Evolutionary conservation across 176 grass and related monocot genomes (phyloP), one percentile per base, ranked within the genome.

Genomic region (Cenchrus purpureus): DNA sequence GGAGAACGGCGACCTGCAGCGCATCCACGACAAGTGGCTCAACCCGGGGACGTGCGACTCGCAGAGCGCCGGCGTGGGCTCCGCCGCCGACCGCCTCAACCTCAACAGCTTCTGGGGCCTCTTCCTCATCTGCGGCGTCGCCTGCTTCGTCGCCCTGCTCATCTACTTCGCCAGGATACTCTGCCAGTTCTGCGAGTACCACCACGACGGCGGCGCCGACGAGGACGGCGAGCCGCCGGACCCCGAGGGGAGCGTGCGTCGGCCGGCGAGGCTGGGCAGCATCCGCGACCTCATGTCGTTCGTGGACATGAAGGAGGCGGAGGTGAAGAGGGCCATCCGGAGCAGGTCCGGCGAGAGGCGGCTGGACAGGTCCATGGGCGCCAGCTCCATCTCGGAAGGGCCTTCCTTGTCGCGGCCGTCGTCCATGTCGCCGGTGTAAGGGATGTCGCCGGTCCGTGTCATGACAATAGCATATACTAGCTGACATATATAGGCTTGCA

Each of bases 1-100:
- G 17, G 93, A 98, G 89, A 94, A 86, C 78, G 91, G 97, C 9
- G 93, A 95, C 88, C 97, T 98, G 74, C 93, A 98, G 82, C 73
- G 93, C 80, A 98, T 98, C 61, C 91, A 98, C 54, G 93, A 95
- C 89, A 98, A 98, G 86, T 98, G 97, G 97, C 81, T 98, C 55
- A 84, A 43, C 74, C 45, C 60, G 0, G 82, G 59, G 15, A 79
- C 73, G 10, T 98, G 93, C 75, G 57, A 53, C 12, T 71, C 89
- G 49, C 60, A 82, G 79, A 17, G 19, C 61, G 54, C 3, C 71
- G 31, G 7, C 34, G 76, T 74, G 61, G 40, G 87, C 13, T 5
- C 7, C 44, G 44, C 6, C 44, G 42, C 65, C 43, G 88, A 87
- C 83, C 74, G 70, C 28, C 87, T 95, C 42, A 92, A 74, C 71